phyloP scores from a whole-genome alignment of 2,329 filamentous ascomycete species.

The Stagonosporopsis vannaccii region DNA sequence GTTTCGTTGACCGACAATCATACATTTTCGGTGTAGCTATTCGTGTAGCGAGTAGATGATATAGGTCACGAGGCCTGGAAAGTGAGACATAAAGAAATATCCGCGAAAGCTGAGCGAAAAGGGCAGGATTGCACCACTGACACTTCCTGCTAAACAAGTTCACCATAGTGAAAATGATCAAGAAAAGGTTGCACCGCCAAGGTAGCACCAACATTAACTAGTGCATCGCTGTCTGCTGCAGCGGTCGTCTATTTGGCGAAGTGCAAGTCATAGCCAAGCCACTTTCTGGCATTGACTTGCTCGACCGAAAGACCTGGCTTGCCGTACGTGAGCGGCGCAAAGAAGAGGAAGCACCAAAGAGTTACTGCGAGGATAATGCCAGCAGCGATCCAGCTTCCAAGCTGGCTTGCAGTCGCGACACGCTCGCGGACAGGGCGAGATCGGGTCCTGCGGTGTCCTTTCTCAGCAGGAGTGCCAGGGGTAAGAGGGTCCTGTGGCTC shows the following conservation, averaged over 20 bases:
- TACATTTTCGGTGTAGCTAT: conserved; percentile 14
- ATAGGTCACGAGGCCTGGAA: not conserved
- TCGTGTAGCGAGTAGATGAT: not conserved
- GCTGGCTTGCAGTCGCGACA: conserved; percentile 77
- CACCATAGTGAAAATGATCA: conserved; percentile 6
- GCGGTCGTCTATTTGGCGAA: conserved; percentile 83
- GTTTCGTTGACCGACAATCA: conserved; percentile 5
- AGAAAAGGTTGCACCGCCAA: conserved; percentile 9
- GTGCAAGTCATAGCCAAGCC: conserved; percentile 96
- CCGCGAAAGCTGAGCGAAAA: conserved; percentile 5
- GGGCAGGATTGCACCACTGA: not conserved
- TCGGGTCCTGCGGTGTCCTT: conserved; percentile 51
- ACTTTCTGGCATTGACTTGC: conserved; percentile 84
- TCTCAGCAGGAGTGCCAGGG: conserved; percentile 46
- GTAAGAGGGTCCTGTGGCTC: conserved; percentile 68
- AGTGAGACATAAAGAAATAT: conserved; percentile 13
- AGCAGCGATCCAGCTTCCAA: conserved; percentile 80
- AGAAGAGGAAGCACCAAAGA: conserved; percentile 86
- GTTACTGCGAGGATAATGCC: conserved; percentile 72
- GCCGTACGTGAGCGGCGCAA: conserved; percentile 93
- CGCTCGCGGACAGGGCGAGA: conserved; percentile 82
- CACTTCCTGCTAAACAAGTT: conserved; percentile 11
- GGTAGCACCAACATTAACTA: not conserved
- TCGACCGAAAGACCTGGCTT: conserved; percentile 84
- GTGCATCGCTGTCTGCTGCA: not conserved